These are phyloP conservation scores for Sporothrix mexicana DNA, from an alignment of 2,329 filamentous ascomycete genomes.

Conservation along the genomic window DNA sequence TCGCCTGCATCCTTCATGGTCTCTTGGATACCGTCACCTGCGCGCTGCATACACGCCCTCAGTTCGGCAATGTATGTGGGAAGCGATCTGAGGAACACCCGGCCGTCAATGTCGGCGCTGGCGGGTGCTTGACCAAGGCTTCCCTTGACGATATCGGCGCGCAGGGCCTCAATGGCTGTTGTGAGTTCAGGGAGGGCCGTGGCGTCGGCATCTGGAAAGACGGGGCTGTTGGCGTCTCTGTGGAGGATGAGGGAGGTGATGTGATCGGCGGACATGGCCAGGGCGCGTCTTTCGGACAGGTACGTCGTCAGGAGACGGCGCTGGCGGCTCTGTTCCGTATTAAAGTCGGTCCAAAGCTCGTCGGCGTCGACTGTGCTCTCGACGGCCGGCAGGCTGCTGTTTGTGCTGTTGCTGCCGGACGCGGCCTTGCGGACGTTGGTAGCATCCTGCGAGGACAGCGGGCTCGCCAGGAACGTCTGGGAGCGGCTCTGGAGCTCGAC, in stretches of 20 bases:
- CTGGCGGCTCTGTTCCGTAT: constrained; percentile 65
- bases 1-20: constrained; percentile 56
- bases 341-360: constrained; percentile 63
- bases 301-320: constrained; percentile 74
- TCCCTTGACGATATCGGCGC: constrained; percentile 29
- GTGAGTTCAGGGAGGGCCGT: constrained; percentile 5
- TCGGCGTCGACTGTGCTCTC: constrained; percentile 57
- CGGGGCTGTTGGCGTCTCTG: constrained; percentile 38
- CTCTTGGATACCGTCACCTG: constrained; percentile 55
- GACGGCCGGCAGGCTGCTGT: constrained; percentile 39
- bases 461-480: constrained; percentile 71
- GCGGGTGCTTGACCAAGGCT: constrained; percentile 12
- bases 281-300: constrained; percentile 71
- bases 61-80: constrained; percentile 57
- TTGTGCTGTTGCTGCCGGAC: constrained; percentile 53
- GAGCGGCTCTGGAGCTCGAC: constrained; percentile 84
- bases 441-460: constrained; percentile 78
- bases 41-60: constrained; percentile 55
- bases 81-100: constrained; percentile 53
- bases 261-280: constrained; percentile 68
- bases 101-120: constrained; percentile 31
- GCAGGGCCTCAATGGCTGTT: constrained; percentile 29
- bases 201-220: constrained; percentile 12
- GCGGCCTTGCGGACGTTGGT: constrained; percentile 77
- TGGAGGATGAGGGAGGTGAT: constrained; percentile 58